Conservation (phyloP, 139 green algal species). For the Closterium sp. region DNA sequence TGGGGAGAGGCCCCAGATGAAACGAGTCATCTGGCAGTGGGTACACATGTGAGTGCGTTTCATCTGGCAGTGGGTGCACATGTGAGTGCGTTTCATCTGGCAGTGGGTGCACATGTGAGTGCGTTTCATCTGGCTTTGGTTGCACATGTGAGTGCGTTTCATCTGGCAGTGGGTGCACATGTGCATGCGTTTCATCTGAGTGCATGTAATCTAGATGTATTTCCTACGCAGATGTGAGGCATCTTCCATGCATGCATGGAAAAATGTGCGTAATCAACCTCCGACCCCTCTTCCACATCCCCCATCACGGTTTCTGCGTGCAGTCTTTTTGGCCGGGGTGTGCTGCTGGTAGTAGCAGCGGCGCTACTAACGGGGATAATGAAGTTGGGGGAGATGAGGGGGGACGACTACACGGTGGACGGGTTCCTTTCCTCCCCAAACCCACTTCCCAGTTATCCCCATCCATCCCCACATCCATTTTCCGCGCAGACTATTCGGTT, state of each 20-base stretch:
- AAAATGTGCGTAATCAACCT: too few species aligned
- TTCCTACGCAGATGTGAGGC: background rate
- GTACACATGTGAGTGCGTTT: slow-evolving; percentile 34
- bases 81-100: background rate
- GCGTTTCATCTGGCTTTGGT: background rate
- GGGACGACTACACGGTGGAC: slow-evolving; percentile 14
- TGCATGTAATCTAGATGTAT: background rate
- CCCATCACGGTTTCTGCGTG: too few species aligned
- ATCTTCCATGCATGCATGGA: background rate
- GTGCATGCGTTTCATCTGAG: slow-evolving; percentile 9
- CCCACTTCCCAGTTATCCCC: too few species aligned
- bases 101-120: background rate
- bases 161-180: slow-evolving; percentile 22
- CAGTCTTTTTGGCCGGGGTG: background rate
- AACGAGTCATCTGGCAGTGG: slow-evolving; percentile 43
- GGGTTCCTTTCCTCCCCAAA: background rate
- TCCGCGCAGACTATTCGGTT: background rate
- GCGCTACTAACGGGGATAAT: slow-evolving; percentile 17
- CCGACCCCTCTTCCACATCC: too few species aligned
- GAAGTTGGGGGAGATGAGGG: background rate
- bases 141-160: background rate
- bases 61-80: background rate
- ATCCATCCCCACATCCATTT: too few species aligned
- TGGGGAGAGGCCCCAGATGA: slow-evolving; percentile 7
- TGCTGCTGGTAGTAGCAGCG: background rate